Evolutionary conservation across 495 filamentous ascomycete genomes (phyloP), one percentile per base, ranked within the genome.

Genomic region (Xylona heveae): DNA sequence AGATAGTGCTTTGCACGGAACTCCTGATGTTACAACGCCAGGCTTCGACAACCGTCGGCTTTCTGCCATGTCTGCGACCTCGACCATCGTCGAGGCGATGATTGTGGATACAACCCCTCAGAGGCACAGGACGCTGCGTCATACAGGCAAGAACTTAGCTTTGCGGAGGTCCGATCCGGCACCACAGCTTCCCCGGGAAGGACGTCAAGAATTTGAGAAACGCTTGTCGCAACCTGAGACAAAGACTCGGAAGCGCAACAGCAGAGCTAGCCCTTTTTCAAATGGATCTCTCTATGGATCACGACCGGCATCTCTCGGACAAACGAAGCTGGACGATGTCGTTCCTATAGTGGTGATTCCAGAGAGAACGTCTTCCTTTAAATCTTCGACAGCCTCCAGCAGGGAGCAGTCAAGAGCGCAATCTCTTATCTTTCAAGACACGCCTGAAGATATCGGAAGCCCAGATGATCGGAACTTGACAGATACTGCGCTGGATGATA

Each of bases 271-370:
- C 37, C 49, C 68, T 32, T 58, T 52, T 14, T 78, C 75, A 3
- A 70, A 62, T 28, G 50, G n/a, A n/a, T n/a, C n/a, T n/a, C n/a
- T n/a, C n/a, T n/a, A n/a, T n/a, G n/a, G n/a, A n/a, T n/a, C 30
- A 60, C 58, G n/a, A 60, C 61, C 26, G 61, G 62, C 3, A 50
- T 48, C 5, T 34, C 45, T 12, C 64, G 59, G 39, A 54, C 49
- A 20, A 66, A 56, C n/a, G 31, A 59, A 58, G 8, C 55, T 60
- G n/a, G 55, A 60, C 19, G 67, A 74, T 28, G 57, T 70, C 4
- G 74, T 77, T 31, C 73, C 73, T 4, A 74, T 81, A 30, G 66
- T 78, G 10, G 65, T 81, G 13, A 66, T 81, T 24, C 78, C 78
- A 8, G 61, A 79, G 26, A 61, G 77, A 24, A 59, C 50, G 14